These are phyloP conservation scores for Hericium coralloides DNA, from an alignment of 768 basidiomycete species.

Conservation along the genomic window DNA sequence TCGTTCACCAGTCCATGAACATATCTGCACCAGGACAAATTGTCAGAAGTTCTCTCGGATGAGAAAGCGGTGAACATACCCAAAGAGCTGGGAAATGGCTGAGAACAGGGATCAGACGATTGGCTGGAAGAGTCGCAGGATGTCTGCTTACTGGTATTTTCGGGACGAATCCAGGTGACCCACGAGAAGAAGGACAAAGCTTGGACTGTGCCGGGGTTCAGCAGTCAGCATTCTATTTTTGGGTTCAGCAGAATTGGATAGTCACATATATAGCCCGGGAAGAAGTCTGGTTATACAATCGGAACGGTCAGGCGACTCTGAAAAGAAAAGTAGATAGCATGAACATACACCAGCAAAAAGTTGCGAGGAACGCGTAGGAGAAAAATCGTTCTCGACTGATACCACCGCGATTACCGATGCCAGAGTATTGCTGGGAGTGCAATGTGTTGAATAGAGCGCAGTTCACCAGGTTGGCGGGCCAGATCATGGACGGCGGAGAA, in stretches of 20 bases:
- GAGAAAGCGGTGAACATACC: not conserved
- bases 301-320: conserved; percentile 12
- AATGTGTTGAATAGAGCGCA: conserved; percentile 37
- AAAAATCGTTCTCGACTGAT: conserved; percentile 47
- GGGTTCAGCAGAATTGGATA: not conserved
- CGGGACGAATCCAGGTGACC: conserved; percentile 83
- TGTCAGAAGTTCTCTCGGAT: not conserved
- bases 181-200: conserved; percentile 51
- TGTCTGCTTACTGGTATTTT: conserved; percentile 31
- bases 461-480: conserved; percentile 33
- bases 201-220: not conserved
- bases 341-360: conserved; percentile 38
- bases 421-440: conserved; percentile 28
- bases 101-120: not conserved
- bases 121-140: not conserved
- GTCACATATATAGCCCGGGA: conserved; percentile 5
- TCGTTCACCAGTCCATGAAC: not conserved
- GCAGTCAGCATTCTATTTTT: conserved; percentile 11
- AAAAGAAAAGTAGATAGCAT: conserved; percentile 71
- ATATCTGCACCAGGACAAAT: not conserved
- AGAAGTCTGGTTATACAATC: not conserved
- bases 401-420: conserved; percentile 34
- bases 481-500: conserved; percentile 34
- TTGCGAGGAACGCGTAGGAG: conserved; percentile 29
- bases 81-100: conserved; percentile 1